phyloP scores from a whole-genome alignment of 78 protist species.

The Protostelium mycophagum region DNA sequence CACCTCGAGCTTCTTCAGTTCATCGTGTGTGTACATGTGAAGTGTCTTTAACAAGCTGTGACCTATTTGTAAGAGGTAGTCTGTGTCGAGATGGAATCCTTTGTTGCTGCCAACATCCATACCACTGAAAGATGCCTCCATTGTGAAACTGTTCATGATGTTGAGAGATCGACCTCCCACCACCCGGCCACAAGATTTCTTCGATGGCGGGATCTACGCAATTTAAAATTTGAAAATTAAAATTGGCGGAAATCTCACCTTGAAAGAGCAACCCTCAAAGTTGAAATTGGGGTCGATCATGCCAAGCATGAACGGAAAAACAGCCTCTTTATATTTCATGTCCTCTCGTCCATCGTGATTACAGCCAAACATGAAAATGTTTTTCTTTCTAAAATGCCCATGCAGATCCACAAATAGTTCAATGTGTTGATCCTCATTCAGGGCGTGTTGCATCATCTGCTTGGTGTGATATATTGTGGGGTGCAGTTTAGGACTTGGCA shows the following conservation, averaged over 20 bases:
- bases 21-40: background rate
- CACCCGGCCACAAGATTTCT: background rate
- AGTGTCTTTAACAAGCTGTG: background rate
- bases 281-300: background rate
- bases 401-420: slow-evolving; percentile 34
- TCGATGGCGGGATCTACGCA: background rate
- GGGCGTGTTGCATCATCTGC: background rate
- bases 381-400: slow-evolving; percentile 34
- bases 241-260: background rate
- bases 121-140: slow-evolving; percentile 67
- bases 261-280: background rate
- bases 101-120: slow-evolving; percentile 3
- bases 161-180: background rate
- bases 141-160: slow-evolving; percentile 57
- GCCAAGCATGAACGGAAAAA: slow-evolving; percentile 14
- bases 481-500: slow-evolving; percentile 6
- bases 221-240: background rate
- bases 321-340: slow-evolving; percentile 1
- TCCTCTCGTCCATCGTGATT: background rate
- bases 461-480: slow-evolving; percentile 44
- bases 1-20: background rate
- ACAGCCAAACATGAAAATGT: slow-evolving; percentile 43
- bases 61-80: background rate
- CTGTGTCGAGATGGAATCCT: slow-evolving; percentile 7
- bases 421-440: background rate